Base-by-base conservation (phyloP, 106 monocot genomes). In the Dendrobium huoshanense region DNA sequence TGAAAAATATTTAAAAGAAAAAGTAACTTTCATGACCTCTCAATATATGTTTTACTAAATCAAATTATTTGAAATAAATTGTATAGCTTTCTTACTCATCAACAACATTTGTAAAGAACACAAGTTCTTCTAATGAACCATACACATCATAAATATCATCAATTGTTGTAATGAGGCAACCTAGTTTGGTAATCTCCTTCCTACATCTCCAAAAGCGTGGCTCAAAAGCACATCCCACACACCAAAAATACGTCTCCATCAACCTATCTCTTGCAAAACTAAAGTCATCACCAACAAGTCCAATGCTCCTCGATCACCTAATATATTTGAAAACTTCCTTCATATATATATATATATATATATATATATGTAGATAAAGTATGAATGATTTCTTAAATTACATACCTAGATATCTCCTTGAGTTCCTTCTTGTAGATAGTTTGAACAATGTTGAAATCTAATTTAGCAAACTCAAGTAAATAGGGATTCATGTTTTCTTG, bases 371-470 rank as follows among this genome's bases (percentile, higher is more conserved):
- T 43, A 44, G 25, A 24, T 64, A 64, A 59, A 5, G 24, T 33
- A 24, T 22, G 4, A 51, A 5, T 41, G 0, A 41, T 18, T 47
- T 9, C 17, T 44, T 72, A n/a, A 18, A 72, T 5, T n/a, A 27
- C 17, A 24, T 73, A 85, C 88, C 77, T 74, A 22, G 78, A 37
- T 64, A 83, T 51, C 49, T 25, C 78, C 47, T 75, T 72, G n/a
- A 88, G 80, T 77, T 85, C 85, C 16, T 45, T 51, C 43, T 27
- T 85, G 80, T 47, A 74, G 43, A 43, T 41, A 5, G 31, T 56
- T 74, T 92, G 90, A 2, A 90, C 45, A n/a, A 41, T 24, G 55
- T 93, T 87, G 83, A 88, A 91, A 72, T 91, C 88, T 4, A 91
- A 78, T 85, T 84, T 88, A n/a, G 88, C 82, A 8, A 88, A 76